Evolutionary conservation across 768 basidiomycete species (phyloP), one percentile per base, ranked within the genome.

Genomic region (Suillus hirtellus): DNA sequence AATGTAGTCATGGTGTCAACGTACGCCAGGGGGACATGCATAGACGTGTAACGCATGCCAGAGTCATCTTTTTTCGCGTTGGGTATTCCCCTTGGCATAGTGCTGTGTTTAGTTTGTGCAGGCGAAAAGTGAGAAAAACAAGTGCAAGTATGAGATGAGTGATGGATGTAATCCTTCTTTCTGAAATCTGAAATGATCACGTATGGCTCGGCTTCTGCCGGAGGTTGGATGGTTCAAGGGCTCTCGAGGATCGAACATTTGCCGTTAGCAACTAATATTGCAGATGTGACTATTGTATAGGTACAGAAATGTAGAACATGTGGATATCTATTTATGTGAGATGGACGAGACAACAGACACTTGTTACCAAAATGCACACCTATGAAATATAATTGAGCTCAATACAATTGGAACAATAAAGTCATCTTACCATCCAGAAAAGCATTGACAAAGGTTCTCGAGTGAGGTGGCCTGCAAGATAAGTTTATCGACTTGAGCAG

Each of bases 391-490:
- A 42, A 62, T 12, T 62, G 38, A 61, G 56, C 60, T 37, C 37
- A 50, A 27, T 1, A 12, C 7, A 60, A 34, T 35, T 38, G 53
- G 19, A 14, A 40, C 63, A 50, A 43, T 9, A 34, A 17, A 35
- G 42, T 34, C 9, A 24, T 73, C 85, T 60, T 70, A 90, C 95
- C 95, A 96, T 74, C 95, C 95, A 65, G 94, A 92, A 81, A 96
- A 97, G 71, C 94, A 95, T 73, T 96, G 96, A 74, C 95, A 97
- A 2, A 99, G 85, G 74, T 99, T 97, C 75, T 98, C 96, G 50
- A 98, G 75, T 15, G 93, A 89, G 4, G 92, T 97, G 5, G 97
- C 94, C 74, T 99, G 94, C 66, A 89, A 84, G 66, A 99, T 98
- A 60, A 99, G 81, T 73, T 91, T 90, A 71, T 95, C 93, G 14